Evolutionary conservation across 2,329 filamentous ascomycete species (phyloP).

Genomic region (Ophioceras dolichostomum): DNA sequence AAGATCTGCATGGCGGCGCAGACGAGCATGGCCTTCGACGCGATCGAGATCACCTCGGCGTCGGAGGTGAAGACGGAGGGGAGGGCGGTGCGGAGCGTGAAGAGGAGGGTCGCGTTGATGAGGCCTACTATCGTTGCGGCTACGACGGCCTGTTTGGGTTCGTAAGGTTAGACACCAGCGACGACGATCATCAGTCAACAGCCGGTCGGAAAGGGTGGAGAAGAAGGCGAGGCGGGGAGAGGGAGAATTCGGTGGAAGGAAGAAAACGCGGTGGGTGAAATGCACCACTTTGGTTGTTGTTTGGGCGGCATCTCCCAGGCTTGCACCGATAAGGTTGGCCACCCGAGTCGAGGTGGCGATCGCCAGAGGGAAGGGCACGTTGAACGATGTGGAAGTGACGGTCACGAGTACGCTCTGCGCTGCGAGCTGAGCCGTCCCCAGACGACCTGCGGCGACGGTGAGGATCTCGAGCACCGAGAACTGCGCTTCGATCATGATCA

Average conservation of each 20-base stretch:
- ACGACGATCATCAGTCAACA: not conserved
- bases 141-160: slow-evolving; percentile 7
- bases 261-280: not conserved
- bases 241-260: not conserved
- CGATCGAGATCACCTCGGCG: slow-evolving; percentile 38
- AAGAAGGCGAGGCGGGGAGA: too few species aligned
- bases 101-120: slow-evolving; percentile 51
- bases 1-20: slow-evolving; percentile 64
- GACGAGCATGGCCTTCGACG: slow-evolving; percentile 47
- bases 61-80: slow-evolving; percentile 51
- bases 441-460: slow-evolving; percentile 53
- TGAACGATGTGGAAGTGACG: slow-evolving; percentile 53
- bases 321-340: slow-evolving; percentile 62
- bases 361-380: slow-evolving; percentile 60
- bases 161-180: too few species aligned
- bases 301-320: slow-evolving; percentile 51
- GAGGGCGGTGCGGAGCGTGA: slow-evolving; percentile 43
- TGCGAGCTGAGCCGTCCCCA: slow-evolving; percentile 53
- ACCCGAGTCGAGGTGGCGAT: slow-evolving; percentile 61
- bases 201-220: not conserved
- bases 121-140: slow-evolving; percentile 29
- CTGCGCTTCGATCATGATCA: slow-evolving; percentile 60
- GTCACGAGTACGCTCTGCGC: slow-evolving; percentile 58
- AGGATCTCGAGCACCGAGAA: slow-evolving; percentile 41
- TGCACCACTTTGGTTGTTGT: slow-evolving; percentile 46